A percentile compares a stretch with the other conserved stretches of the same genome.
Conservation (phyloP, 2,329 filamentous ascomycete genomes). For the Talaromyces sp. region DNA sequence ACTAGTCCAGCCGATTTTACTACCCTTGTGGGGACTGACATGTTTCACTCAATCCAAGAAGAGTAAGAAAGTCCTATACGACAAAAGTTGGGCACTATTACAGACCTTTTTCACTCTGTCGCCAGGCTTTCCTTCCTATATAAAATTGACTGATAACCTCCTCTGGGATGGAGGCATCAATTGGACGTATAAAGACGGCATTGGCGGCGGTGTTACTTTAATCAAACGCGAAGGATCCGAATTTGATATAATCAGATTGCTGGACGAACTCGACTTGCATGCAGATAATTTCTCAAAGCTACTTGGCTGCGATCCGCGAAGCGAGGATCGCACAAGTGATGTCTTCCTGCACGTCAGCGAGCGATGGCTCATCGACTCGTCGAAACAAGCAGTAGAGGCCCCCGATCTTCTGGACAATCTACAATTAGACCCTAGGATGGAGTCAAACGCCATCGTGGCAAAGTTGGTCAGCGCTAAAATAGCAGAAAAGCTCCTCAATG, state of each 20-base stretch:
- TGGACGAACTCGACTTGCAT: constrained; percentile 37
- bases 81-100: constrained; percentile 31
- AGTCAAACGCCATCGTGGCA: constrained; percentile 30
- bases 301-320: constrained; percentile 37
- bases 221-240: constrained; percentile 23
- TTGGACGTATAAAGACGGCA: constrained; percentile 34
- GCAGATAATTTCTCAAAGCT: constrained; percentile 36
- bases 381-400: constrained; percentile 7
- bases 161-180: constrained; percentile 39
- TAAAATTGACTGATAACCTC: constrained; percentile 40
- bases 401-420: constrained; percentile 18
- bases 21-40: constrained; percentile 42
- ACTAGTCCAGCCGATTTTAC: constrained; percentile 37
- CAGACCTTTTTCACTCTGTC: constrained; percentile 43
- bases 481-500: constrained; percentile 39
- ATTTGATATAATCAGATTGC: constrained; percentile 30
- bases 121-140: constrained; percentile 32
- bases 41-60: constrained; percentile 35
- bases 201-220: constrained; percentile 26
- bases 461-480: constrained; percentile 41
- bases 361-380: constrained; percentile 37
- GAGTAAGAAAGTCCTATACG: constrained; percentile 25
- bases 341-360: constrained; percentile 43
- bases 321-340: constrained; percentile 39
- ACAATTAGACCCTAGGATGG: constrained; percentile 20